Evolutionary conservation across 2,329 filamentous ascomycete genomes (phyloP).

Genomic region (Venturia nashicola): DNA sequence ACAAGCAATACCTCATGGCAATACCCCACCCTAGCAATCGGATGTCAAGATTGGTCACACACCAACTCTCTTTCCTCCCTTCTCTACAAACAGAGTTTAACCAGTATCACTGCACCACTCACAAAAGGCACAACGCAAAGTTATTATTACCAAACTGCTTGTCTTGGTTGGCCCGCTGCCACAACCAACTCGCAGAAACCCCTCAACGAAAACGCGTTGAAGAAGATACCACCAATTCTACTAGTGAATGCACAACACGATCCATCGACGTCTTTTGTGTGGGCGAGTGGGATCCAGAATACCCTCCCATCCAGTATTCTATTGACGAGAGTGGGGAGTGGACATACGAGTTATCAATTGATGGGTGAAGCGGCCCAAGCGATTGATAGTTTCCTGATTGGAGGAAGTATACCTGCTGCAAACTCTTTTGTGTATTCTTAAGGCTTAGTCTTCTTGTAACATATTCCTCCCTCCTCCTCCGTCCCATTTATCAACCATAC

Average conservation of each 20-base stretch:
- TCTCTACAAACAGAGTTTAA: slow-evolving; percentile 19
- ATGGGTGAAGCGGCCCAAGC: slow-evolving; percentile 21
- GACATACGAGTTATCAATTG: slow-evolving; percentile 26
- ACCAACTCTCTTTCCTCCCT: slow-evolving; percentile 15
- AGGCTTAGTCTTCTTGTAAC: neutral
- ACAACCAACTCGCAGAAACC: slow-evolving; percentile 23
- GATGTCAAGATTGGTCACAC: slow-evolving; percentile 26
- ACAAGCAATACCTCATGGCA: slow-evolving; percentile 16
- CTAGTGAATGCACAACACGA: slow-evolving; percentile 29
- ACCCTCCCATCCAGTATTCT: slow-evolving; percentile 24
- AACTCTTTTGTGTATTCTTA: neutral
- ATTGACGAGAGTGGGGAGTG: slow-evolving; percentile 28
- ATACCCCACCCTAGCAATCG: slow-evolving; percentile 22
- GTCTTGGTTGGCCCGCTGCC: slow-evolving; percentile 29
- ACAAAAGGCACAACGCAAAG: slow-evolving; percentile 23
- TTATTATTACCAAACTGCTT: slow-evolving; percentile 24
- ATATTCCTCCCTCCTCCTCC: no score
- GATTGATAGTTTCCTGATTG: slow-evolving; percentile 23
- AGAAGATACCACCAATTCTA: slow-evolving; percentile 22
- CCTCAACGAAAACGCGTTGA: slow-evolving; percentile 14
- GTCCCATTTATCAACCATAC: no score
- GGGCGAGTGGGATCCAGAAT: slow-evolving; percentile 24
- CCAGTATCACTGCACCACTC: slow-evolving; percentile 22
- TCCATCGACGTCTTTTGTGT: slow-evolving; percentile 27
- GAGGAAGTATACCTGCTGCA: slow-evolving; percentile 19